Evolutionary conservation across 2,329 filamentous ascomycete species (phyloP).

Genomic region (Leptographium flavum): DNA sequence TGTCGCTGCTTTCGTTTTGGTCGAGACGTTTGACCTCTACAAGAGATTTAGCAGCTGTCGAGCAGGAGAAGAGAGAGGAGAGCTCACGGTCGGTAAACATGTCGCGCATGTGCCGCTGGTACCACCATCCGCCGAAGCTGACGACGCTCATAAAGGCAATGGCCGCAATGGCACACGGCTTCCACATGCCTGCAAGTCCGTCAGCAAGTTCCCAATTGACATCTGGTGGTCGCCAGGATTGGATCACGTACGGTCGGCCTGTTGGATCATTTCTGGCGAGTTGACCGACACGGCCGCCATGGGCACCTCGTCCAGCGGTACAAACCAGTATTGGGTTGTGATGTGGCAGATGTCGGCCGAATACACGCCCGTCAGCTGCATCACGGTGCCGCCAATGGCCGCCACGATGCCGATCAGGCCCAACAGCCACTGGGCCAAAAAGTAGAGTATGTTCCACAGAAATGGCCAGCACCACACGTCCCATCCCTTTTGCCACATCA

Average conservation of each 20-base stretch:
- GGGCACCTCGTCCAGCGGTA: constrained; percentile 6
- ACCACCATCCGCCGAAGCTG: constrained; percentile 16
- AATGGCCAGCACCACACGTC: constrained; percentile 4
- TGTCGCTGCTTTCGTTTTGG: constrained; percentile 3
- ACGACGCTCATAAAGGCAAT: constrained; percentile 14
- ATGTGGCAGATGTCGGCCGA: constrained; percentile 12
- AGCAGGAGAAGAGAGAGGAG: not conserved
- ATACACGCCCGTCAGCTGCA: constrained; percentile 16
- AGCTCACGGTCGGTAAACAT: constrained; percentile 10
- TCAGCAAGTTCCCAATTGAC: too few relatives aligned
- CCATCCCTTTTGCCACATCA: not conserved
- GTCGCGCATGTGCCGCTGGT: constrained; percentile 15
- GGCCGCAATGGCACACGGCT: constrained; percentile 12
- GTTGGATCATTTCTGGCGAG: constrained; percentile 10
- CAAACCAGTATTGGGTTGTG: constrained; percentile 11
- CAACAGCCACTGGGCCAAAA: constrained; percentile 6
- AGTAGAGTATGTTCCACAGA: constrained; percentile 12
- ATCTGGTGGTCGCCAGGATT: too few relatives aligned
- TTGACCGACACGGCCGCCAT: constrained; percentile 9
- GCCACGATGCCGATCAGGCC: constrained; percentile 27
- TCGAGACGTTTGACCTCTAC: constrained; percentile 7
- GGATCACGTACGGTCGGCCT: constrained; percentile 3
- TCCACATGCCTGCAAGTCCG: constrained; percentile 11
- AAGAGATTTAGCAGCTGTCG: not conserved
- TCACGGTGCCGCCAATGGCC: constrained; percentile 13